Base-by-base conservation (phyloP, 768 basidiomycete species). In the Mrakia blollopis region DNA sequence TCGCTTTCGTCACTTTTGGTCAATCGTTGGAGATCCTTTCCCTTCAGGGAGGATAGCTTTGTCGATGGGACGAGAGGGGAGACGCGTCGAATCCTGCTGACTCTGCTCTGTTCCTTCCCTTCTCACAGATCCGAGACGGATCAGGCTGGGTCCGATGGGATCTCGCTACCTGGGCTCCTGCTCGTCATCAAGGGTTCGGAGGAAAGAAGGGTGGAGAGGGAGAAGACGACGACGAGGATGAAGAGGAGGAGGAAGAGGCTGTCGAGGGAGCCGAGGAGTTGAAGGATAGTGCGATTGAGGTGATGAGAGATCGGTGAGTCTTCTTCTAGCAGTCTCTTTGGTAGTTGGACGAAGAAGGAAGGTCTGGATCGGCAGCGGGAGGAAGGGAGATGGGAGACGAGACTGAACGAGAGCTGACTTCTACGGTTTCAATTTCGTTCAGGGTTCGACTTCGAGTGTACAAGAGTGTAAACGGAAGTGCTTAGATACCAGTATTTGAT, bases 121-220 rank as follows among this genome's bases (percentile, higher is more conserved):
- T 1, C 21, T 39, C 73, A 0, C 44, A 82, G 82, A 81, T 84
- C 65, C 82, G 83, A 68, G 83, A 83, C 32, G 79, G 80, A 1
- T 82, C 82, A 80, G 83, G 83, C 14, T 84, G 81, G 81, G 69
- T 61, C 5, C 70, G 82, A 23, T 84, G 81, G 81, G 82, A 84
- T 78, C 75, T 83, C 16, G 78, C 79, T 7, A 79, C 74, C 4
- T 84, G 83, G 83, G 67, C 79, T 3, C 52, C 80, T 14, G 81
- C 80, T 16, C 79, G 79, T 9, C 79, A 80, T 32, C 73, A 47
- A 69, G 52, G 57, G 25, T 75, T 77, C 32, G 80, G 78, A 21
- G 78, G 79, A 1, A 60, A 67, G 14, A 41, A 72, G 25, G 79
- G 77, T 0, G 78, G 80, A n/a, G 80, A 79, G 39, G 78, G 72